phyloP scores from a whole-genome alignment of 179 eudicot genomes.

The Drosera spatulata region DNA sequence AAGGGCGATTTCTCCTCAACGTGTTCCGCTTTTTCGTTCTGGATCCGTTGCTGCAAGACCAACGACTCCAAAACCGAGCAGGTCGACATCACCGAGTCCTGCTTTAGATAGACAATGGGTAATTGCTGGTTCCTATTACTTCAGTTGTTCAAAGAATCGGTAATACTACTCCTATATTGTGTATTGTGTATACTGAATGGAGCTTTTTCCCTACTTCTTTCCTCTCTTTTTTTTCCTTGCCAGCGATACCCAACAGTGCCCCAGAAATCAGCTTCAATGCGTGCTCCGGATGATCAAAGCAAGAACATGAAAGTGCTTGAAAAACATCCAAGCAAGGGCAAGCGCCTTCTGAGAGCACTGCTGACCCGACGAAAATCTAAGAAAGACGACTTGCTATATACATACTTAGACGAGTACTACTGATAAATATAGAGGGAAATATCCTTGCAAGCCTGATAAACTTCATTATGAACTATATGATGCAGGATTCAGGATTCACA shows the following conservation, averaged over 20 bases:
- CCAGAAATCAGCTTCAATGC: constrained; percentile 72
- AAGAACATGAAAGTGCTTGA: constrained; percentile 25
- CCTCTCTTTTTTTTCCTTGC: background rate
- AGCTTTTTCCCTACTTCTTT: constrained; percentile 2
- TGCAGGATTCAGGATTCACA: too few species aligned
- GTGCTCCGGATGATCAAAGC: constrained; percentile 12
- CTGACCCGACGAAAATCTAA: constrained; percentile 47
- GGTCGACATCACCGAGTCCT: constrained; percentile 58
- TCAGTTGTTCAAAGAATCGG: background rate
- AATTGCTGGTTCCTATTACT: constrained; percentile 3
- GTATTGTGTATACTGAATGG: background rate
- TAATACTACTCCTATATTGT: background rate
- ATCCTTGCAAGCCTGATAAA: too few species aligned
- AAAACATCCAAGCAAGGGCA: constrained; percentile 41
- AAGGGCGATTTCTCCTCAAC: constrained; percentile 69
- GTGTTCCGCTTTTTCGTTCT: constrained; percentile 63
- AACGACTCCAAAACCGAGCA: constrained; percentile 51
- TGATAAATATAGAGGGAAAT: too few species aligned
- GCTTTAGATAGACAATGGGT: constrained; percentile 47
- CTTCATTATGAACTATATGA: too few species aligned
- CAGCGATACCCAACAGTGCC: constrained; percentile 40
- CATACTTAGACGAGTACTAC: constrained; percentile 51
- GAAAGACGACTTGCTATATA: constrained; percentile 51
- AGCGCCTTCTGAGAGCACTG: constrained; percentile 47
- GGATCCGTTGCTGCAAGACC: constrained; percentile 72